Evolutionary conservation across 345 rosid species (phyloP), one percentile per base, ranked within the genome.

Genomic region (Moringa oleifera): DNA sequence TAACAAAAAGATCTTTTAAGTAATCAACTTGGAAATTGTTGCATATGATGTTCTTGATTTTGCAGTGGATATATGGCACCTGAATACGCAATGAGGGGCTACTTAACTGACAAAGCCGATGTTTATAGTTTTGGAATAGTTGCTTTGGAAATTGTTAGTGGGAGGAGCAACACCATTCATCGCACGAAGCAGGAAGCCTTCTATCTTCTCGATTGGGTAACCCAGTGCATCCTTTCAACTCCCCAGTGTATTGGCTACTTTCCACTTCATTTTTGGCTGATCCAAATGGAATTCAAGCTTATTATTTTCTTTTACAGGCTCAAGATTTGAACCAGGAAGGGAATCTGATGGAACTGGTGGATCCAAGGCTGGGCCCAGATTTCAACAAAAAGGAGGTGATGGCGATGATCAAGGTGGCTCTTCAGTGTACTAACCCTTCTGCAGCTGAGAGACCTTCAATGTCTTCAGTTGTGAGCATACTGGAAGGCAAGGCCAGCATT

Each of bases 401-500:
- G 75, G 53, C 28, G 41, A 75, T 80, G 79, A 78, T 80, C 63
- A 57, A 75, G 55, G 79, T 80, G 20, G 84, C 83, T n/a, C 70
- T 85, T 0, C 59, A 71, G 13, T 80, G 90, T 61, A 65, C 87
- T 3, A 69, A 75, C 74, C 71, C 7, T 20, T 68, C 70, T 63
- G 68, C 83, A 0, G 22, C 70, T 0, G 66, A 56, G 9, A 78
- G 90, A 64, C 90, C 90, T 13, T 18, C 82, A 0, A 80, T 85
- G 85, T 78, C 90, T 23, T 66, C 79, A 20, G 87, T 85, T 1
- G 84, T 85, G 46, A 80, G 83, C 66, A 78, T 80, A 75, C 82
- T 82, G 5, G 85, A 85, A 80, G 87, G 85, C 20, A 41, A 11
- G 47, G 18, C 50, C 23, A 21, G 20, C 11, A 21, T 62, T 10